Percentiles rank a stretch among this genome's conserved stretches.
These are phyloP conservation scores for Paspalum vaginatum DNA, from an alignment of 176 grass and related monocot genomes.

Conservation along the genomic window DNA sequence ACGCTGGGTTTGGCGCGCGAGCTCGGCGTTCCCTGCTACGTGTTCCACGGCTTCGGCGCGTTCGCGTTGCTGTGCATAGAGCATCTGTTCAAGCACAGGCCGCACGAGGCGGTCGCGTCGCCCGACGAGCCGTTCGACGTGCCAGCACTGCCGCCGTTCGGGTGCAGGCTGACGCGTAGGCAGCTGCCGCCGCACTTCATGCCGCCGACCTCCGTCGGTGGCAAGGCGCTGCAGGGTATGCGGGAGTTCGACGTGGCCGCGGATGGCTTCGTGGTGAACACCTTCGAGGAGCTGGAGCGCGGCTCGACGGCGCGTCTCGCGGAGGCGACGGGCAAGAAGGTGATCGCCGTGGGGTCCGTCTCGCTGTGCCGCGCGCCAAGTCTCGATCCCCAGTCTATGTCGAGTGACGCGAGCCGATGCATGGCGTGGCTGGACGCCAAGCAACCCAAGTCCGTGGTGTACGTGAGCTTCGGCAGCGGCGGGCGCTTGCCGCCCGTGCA, in stretches of 20 bases:
- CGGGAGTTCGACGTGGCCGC: slow-evolving; percentile 45
- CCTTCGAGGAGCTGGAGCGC: slow-evolving; percentile 76
- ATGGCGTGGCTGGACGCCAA: slow-evolving; percentile 64
- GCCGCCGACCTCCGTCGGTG: not conserved
- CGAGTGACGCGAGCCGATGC: slow-evolving; percentile 25
- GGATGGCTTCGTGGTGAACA: slow-evolving; percentile 72
- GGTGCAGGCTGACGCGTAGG: slow-evolving; percentile 43
- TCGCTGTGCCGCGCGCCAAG: slow-evolving; percentile 28
- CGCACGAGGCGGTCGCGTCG: slow-evolving; percentile 38
- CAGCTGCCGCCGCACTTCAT: slow-evolving; percentile 58
- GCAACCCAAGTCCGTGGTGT: slow-evolving; percentile 60
- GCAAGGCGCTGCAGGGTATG: not conserved
- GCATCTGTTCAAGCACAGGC: slow-evolving; percentile 41
- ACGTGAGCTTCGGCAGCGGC: slow-evolving; percentile 73
- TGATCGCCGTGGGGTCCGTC: slow-evolving; percentile 59
- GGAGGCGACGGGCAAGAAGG: slow-evolving; percentile 31
- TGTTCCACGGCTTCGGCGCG: slow-evolving; percentile 74
- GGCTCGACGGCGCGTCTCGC: slow-evolving; percentile 45
- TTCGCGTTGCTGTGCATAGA: slow-evolving; percentile 59
- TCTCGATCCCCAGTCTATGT: not conserved
- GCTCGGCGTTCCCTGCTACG: slow-evolving; percentile 60
- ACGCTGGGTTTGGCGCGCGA: slow-evolving; percentile 39
- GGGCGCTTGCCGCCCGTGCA: slow-evolving; percentile 50
- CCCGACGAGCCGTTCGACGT: slow-evolving; percentile 51
- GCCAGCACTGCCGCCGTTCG: slow-evolving; percentile 36